phyloP scores from a whole-genome alignment of 306 rosid genomes.

The Dalbergia cochinchinensis region DNA sequence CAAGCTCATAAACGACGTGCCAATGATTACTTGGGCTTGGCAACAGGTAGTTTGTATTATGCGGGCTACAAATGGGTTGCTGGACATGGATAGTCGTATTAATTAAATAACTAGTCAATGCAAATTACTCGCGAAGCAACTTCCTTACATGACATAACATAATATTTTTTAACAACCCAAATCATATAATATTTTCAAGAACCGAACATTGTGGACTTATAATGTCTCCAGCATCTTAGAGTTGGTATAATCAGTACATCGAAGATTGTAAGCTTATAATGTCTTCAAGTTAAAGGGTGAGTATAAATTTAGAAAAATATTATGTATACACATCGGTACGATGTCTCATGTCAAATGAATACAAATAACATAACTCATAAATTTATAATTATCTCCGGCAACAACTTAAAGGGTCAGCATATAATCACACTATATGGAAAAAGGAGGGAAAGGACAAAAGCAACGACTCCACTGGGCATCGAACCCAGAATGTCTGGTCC shows the following conservation, averaged over 20 bases:
- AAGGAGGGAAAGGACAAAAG: background rate
- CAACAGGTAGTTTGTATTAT: background rate
- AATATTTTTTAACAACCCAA: background rate
- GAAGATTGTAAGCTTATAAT: too few relatives aligned
- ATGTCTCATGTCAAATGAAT: too few relatives aligned
- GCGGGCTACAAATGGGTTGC: background rate
- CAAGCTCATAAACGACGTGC: constrained; percentile 4
- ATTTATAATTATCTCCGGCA: too few relatives aligned
- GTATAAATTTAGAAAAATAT: too few relatives aligned
- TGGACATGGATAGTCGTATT: background rate
- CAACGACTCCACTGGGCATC: constrained; percentile 43
- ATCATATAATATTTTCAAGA: constrained; percentile 3
- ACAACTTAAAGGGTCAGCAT: too few relatives aligned
- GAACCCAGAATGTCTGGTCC: constrained; percentile 84
- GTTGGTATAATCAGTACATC: background rate
- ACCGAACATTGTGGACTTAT: background rate
- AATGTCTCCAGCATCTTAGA: background rate
- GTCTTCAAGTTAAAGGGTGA: too few relatives aligned
- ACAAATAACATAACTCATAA: too few relatives aligned
- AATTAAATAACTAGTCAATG: constrained; percentile 17
- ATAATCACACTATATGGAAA: too few relatives aligned
- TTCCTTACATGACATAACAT: background rate
- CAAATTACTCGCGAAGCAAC: background rate
- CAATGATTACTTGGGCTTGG: constrained; percentile 16
- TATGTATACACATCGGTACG: too few relatives aligned